Percentiles rank a stretch among this genome's conserved stretches.
These are phyloP conservation scores for Papiliotrema fonsecae DNA, from an alignment of 1,284 basidiomycete species.

Conservation along the genomic window DNA sequence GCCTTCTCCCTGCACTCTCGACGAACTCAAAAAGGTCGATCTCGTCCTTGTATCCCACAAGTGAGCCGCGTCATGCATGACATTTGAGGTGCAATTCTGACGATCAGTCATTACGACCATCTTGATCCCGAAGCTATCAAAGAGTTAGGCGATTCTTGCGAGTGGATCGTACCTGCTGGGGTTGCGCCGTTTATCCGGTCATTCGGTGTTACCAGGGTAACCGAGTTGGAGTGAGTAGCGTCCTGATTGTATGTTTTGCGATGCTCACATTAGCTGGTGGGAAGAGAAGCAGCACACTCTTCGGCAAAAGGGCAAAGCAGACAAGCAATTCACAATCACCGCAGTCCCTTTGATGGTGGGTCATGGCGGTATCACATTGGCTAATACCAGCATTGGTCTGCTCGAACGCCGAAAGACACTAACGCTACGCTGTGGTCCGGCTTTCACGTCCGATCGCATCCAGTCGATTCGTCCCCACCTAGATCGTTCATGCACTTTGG, in stretches of 20 bases:
- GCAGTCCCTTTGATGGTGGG: constrained; percentile 40
- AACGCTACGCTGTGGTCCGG: constrained; percentile 51
- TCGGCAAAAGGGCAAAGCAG: constrained; percentile 19
- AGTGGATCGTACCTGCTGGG: constrained; percentile 44
- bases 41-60: constrained; percentile 51
- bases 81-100: constrained; percentile 1
- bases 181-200: constrained; percentile 37
- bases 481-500: constrained; percentile 49
- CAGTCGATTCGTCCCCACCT: constrained; percentile 9
- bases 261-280: constrained; percentile 37
- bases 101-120: constrained; percentile 43
- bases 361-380: background rate
- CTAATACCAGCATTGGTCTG: constrained; percentile 50
- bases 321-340: constrained; percentile 37
- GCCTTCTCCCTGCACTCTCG: constrained; percentile 46
- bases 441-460: constrained; percentile 44
- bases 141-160: constrained; percentile 42
- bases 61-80: constrained; percentile 20
- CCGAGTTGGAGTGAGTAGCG: constrained; percentile 40
- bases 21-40: constrained; percentile 48
- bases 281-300: constrained; percentile 34
- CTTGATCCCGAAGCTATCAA: constrained; percentile 43
- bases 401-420: constrained; percentile 49
- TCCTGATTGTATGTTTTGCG: background rate
- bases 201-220: constrained; percentile 42